Conservation (phyloP, 345 rosid genomes). For the Rhodamnia rubescens region DNA sequence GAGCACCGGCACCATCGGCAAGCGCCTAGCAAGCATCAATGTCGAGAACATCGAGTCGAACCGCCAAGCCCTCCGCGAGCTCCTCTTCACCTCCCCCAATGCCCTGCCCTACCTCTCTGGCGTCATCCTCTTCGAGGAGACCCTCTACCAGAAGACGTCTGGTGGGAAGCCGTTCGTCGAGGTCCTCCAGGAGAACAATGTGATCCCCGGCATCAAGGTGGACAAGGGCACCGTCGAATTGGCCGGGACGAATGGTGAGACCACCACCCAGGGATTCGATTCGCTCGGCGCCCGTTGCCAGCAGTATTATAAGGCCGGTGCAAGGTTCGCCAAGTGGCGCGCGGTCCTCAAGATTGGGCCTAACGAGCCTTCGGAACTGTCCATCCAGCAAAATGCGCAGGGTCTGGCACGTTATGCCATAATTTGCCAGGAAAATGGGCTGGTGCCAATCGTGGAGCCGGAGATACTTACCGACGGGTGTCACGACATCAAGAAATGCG, state of each 20-base stretch:
- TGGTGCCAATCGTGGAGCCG: constrained; percentile 92
- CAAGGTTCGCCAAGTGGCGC: constrained; percentile 95
- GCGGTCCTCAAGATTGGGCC: constrained; percentile 85
- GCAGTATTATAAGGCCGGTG: constrained; percentile 92
- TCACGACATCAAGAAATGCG: constrained; percentile 78
- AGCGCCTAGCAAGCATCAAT: constrained; percentile 80
- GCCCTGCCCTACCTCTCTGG: constrained; percentile 78
- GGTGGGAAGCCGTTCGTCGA: constrained; percentile 80
- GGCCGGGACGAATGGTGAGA: constrained; percentile 80
- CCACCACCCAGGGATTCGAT: constrained; percentile 93
- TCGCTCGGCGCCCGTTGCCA: constrained; percentile 69
- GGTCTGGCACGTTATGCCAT: constrained; percentile 93
- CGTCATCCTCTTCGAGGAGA: constrained; percentile 91
- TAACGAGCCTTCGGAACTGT: constrained; percentile 69
- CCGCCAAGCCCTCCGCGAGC: constrained; percentile 91
- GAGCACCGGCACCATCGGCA: constrained; percentile 97
- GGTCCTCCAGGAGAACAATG: constrained; percentile 66
- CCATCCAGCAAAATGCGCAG: constrained; percentile 84
- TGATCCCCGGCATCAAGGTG: constrained; percentile 86
- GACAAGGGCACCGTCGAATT: constrained; percentile 86
- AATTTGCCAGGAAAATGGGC: constrained; percentile 88
- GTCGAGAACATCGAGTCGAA: constrained; percentile 90
- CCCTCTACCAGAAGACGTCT: constrained; percentile 75
- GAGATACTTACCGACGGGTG: constrained; percentile 78
- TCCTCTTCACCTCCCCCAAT: constrained; percentile 72